phyloP scores from a whole-genome alignment of 2,329 filamentous ascomycete genomes.

The Capronia epimyces region DNA sequence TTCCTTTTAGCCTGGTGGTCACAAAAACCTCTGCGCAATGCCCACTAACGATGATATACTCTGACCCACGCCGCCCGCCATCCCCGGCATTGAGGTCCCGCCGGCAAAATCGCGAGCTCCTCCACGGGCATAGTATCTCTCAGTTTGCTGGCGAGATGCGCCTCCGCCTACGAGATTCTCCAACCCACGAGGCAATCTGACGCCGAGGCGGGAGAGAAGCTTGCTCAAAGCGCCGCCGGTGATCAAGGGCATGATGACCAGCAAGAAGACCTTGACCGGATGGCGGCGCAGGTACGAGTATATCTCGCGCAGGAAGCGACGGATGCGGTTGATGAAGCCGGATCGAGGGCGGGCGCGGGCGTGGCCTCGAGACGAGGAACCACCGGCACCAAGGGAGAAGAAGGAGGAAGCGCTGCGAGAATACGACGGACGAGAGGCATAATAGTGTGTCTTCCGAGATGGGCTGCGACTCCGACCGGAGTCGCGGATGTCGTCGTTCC shows the following conservation, averaged over 20 bases:
- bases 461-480: conserved; percentile 4
- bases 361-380: conserved; percentile 43
- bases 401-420: conserved; percentile 36
- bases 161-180: conserved; percentile 34
- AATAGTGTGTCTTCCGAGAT: conserved; percentile 25
- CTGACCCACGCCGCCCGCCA: conserved; percentile 38
- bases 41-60: conserved; percentile 46
- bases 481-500: conserved; percentile 4
- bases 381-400: conserved; percentile 22
- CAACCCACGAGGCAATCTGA: conserved; percentile 64
- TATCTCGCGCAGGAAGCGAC: conserved; percentile 73
- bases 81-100: conserved; percentile 26
- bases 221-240: conserved; percentile 76
- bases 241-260: conserved; percentile 80
- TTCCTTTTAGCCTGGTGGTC: conserved; percentile 21
- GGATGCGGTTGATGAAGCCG: conserved; percentile 72
- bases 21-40: conserved; percentile 51
- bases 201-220: conserved; percentile 70
- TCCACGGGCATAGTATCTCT: conserved; percentile 31
- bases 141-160: conserved; percentile 33
- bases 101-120: conserved; percentile 31
- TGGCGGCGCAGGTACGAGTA: conserved; percentile 75
- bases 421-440: conserved; percentile 33
- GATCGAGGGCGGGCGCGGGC: conserved; percentile 69
- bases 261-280: conserved; percentile 79